Conservation (phyloP, 352 stramenopile genomes). For the Globisporangium heterothallicum region DNA sequence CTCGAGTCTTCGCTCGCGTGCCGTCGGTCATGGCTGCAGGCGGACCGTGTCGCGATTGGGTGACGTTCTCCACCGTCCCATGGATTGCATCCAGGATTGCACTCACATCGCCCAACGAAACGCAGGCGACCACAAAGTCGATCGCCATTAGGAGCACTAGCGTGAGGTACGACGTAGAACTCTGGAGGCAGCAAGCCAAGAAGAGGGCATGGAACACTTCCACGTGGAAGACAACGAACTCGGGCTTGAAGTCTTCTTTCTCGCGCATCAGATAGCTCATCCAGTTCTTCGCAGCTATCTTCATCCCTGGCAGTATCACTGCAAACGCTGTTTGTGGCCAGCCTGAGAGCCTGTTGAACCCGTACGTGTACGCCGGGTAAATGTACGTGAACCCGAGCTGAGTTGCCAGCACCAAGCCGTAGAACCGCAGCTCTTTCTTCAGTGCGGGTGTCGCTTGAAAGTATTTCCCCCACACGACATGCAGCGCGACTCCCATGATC, state of each 20-base stretch:
- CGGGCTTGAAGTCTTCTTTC: not conserved
- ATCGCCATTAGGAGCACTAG: not conserved
- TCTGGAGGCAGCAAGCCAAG: constrained; percentile 3
- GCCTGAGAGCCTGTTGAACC: not conserved
- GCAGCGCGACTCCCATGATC: not conserved
- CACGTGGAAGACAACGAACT: constrained; percentile 9
- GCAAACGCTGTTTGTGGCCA: not conserved
- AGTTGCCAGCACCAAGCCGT: not conserved
- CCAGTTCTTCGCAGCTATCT: not conserved
- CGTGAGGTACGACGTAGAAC: constrained; percentile 1
- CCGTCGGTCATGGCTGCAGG: not conserved
- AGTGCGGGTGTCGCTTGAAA: not conserved
- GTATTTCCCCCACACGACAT: not conserved
- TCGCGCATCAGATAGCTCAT: not conserved
- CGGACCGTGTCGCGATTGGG: not conserved
- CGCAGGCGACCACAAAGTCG: not conserved
- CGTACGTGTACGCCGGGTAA: not conserved
- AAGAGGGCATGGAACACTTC: constrained; percentile 18
- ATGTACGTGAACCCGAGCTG: not conserved
- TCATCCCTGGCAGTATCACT: not conserved
- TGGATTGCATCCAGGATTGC: not conserved
- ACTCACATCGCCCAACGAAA: not conserved
- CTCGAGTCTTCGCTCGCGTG: not conserved
- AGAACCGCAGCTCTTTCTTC: not conserved
- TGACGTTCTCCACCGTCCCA: not conserved